Percentiles rank a stretch among this genome's conserved stretches.
phyloP scores from a whole-genome alignment of 1,139 yeast genomes.

The Debaryomyces sp. region DNA sequence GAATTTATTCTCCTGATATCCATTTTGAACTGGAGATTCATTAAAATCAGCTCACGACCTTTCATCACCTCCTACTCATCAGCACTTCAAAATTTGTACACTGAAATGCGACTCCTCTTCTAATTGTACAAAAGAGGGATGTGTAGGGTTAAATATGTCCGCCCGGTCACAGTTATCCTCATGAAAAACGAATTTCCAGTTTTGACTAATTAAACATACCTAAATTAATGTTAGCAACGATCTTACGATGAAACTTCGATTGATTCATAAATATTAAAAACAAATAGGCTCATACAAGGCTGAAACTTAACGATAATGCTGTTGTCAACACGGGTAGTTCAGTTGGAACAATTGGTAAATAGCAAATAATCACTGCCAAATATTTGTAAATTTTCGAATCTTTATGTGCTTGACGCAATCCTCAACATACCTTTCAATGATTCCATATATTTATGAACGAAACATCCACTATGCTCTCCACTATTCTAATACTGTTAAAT shows the following conservation, averaged over 20 bases:
- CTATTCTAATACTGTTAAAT: background rate
- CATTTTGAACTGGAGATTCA: background rate
- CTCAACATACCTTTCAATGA: conserved; percentile 23
- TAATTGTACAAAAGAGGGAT: conserved; percentile 53
- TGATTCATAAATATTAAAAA: background rate
- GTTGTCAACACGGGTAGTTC: conserved; percentile 74
- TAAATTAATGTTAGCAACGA: conserved; percentile 22
- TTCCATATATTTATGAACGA: conserved; percentile 12
- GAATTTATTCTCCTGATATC: background rate
- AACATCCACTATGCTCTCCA: background rate
- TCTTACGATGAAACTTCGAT: background rate
- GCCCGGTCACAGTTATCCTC: conserved; percentile 79
- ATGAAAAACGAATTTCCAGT: conserved; percentile 20
- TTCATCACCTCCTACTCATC: conserved; percentile 63
- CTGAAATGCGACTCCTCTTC: conserved; percentile 64
- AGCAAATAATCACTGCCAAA: conserved; percentile 69
- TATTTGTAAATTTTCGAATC: background rate
- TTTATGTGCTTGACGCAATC: background rate
- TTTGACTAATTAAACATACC: conserved; percentile 21
- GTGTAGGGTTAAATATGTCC: conserved; percentile 60
- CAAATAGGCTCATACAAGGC: conserved; percentile 73
- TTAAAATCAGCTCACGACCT: conserved; percentile 53
- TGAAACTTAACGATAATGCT: conserved; percentile 81
- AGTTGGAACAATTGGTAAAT: conserved; percentile 82
- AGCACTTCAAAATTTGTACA: conserved; percentile 67